Percentiles rank a stretch among this genome's conserved stretches.
Evolutionary conservation across 1,284 basidiomycete genomes (phyloP).

Genomic region (Veloboletus limbatus): DNA sequence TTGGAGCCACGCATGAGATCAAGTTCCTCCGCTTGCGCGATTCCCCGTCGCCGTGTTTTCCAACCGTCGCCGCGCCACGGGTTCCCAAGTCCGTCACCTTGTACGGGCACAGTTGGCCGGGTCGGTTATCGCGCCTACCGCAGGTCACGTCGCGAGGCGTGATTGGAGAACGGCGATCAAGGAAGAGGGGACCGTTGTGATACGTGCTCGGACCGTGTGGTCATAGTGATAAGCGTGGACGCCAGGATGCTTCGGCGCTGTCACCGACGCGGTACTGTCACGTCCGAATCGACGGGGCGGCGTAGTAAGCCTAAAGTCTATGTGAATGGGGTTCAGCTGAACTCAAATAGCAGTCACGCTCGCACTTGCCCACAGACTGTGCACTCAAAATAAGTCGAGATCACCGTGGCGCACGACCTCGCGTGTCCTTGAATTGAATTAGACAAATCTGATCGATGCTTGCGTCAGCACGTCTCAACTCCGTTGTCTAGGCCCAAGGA

Average conservation of each 20-base stretch:
- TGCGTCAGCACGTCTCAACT: not conserved
- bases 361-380: too few relatives aligned
- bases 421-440: not conserved
- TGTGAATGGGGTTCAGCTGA: not conserved
- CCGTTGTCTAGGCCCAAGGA: too few relatives aligned
- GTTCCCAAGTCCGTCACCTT: not conserved
- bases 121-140: too few relatives aligned
- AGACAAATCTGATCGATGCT: not conserved
- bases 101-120: too few relatives aligned
- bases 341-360: not conserved
- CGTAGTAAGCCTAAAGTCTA: constrained; percentile 8
- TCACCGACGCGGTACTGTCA: not conserved
- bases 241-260: not conserved
- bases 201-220: constrained; percentile 4
- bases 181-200: too few relatives aligned
- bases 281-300: not conserved
- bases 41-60: not conserved
- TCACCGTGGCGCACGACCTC: too few relatives aligned
- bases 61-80: not conserved
- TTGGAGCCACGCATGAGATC: not conserved
- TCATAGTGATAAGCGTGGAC: constrained; percentile 7
- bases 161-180: not conserved
- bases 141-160: not conserved
- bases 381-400: too few relatives aligned
- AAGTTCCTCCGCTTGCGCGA: constrained; percentile 1